Conservation (phyloP, 495 filamentous ascomycete genomes). For the Penicillium canescens region DNA sequence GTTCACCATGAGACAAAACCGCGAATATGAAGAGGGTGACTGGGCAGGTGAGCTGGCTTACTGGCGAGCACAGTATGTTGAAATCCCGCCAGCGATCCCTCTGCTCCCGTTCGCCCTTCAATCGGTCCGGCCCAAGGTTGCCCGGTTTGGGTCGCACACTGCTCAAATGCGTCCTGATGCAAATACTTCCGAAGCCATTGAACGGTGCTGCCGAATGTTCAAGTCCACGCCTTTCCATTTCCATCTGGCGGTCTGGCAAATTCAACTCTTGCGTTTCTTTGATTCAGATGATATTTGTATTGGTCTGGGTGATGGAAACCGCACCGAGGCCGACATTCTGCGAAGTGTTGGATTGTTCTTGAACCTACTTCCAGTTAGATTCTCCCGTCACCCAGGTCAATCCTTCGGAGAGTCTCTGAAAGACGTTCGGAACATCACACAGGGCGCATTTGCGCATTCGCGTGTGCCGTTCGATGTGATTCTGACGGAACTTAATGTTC, state of each 20-base stretch:
- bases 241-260: slow-evolving; percentile 37
- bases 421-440: slow-evolving; percentile 16
- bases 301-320: slow-evolving; percentile 45
- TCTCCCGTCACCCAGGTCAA: slow-evolving; percentile 16
- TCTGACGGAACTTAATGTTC: slow-evolving; percentile 34
- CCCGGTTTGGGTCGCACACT: slow-evolving; percentile 11
- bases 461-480: slow-evolving; percentile 47
- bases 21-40: slow-evolving; percentile 14
- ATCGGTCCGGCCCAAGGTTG: slow-evolving; percentile 7
- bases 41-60: slow-evolving; percentile 28
- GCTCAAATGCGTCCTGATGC: slow-evolving; percentile 14
- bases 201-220: slow-evolving; percentile 13
- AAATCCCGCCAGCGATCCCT: slow-evolving; percentile 31
- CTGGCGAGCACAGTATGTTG: slow-evolving; percentile 33
- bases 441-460: slow-evolving; percentile 32
- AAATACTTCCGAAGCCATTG: slow-evolving; percentile 14
- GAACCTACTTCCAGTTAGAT: slow-evolving; percentile 49
- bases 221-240: slow-evolving; percentile 44
- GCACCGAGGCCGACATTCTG: slow-evolving; percentile 27
- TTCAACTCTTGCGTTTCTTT: slow-evolving; percentile 26
- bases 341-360: slow-evolving; percentile 43
- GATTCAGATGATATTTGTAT: slow-evolving; percentile 38
- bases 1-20: slow-evolving; percentile 24
- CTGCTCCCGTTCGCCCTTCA: slow-evolving; percentile 32
- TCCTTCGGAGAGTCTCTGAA: slow-evolving; percentile 16